phyloP scores from a whole-genome alignment of 208 protist genomes.

The Trypanosoma caninum region DNA sequence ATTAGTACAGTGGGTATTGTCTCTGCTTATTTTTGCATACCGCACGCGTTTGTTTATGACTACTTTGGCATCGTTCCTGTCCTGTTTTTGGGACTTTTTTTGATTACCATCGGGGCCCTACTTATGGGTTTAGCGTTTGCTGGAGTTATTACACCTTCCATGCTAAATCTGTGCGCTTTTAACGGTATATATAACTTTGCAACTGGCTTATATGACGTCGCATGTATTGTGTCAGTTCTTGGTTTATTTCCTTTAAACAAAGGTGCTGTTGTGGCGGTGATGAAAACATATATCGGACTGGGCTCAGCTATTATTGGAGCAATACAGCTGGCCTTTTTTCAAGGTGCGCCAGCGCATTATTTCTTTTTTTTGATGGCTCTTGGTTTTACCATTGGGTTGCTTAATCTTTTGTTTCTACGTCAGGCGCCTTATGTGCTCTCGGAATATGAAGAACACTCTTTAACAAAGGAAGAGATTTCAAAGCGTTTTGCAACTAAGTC shows the following conservation, averaged over 20 bases:
- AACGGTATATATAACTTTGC: slow-evolving; percentile 52
- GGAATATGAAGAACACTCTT: slow-evolving; percentile 36
- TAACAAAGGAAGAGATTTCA: slow-evolving; percentile 35
- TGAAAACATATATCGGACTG: slow-evolving; percentile 86
- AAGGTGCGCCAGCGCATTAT: slow-evolving; percentile 41
- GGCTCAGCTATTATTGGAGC: slow-evolving; percentile 71
- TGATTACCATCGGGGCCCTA: slow-evolving; percentile 49
- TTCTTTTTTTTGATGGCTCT: slow-evolving; percentile 58
- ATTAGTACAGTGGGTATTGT: slow-evolving; percentile 68
- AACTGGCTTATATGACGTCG: slow-evolving; percentile 71
- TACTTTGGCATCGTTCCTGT: slow-evolving; percentile 67
- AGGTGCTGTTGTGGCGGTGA: slow-evolving; percentile 72
- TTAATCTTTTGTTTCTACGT: slow-evolving; percentile 47
- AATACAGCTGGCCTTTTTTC: slow-evolving; percentile 69
- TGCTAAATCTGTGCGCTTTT: slow-evolving; percentile 57
- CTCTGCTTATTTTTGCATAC: slow-evolving; percentile 53
- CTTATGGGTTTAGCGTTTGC: slow-evolving; percentile 62
- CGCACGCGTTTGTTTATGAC: slow-evolving; percentile 67
- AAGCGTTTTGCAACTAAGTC: slow-evolving; percentile 33
- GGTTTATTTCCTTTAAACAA: slow-evolving; percentile 71
- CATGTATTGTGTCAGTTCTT: slow-evolving; percentile 67
- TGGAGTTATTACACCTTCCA: slow-evolving; percentile 41
- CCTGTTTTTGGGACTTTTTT: slow-evolving; percentile 46
- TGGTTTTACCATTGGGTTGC: slow-evolving; percentile 33
- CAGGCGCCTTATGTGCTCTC: slow-evolving; percentile 74